Percentiles rank a stretch among this genome's conserved stretches.
Evolutionary conservation across 1,139 yeast species (phyloP).

Genomic region (Kodamaea fungicola): DNA sequence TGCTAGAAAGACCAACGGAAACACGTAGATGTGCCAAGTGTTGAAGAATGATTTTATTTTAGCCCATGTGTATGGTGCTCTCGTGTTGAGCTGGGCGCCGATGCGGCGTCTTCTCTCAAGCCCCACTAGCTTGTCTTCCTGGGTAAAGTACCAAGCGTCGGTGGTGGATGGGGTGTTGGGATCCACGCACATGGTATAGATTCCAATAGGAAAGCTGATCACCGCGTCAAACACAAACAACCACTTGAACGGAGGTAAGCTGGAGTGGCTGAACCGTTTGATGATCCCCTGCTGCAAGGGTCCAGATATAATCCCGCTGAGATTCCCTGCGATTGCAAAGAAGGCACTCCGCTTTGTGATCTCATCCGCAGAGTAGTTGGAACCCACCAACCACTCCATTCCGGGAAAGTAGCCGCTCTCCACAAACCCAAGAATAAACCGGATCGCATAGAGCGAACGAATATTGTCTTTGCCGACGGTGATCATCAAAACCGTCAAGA

Average conservation of each 20-base stretch:
- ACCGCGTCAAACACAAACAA: conserved; percentile 38
- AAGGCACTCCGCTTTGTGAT: conserved; percentile 48
- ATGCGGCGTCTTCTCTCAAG: conserved; percentile 40
- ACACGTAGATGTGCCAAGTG: conserved; percentile 49
- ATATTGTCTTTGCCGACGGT: conserved; percentile 34
- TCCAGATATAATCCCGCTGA: conserved; percentile 42
- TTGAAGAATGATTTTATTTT: conserved; percentile 40
- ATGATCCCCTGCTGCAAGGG: conserved; percentile 36
- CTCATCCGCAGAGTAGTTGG: conserved; percentile 25
- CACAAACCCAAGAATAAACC: conserved; percentile 56
- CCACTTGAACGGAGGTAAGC: conserved; percentile 34
- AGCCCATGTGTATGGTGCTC: conserved; percentile 39
- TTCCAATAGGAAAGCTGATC: conserved; percentile 33
- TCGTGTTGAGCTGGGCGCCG: conserved; percentile 44
- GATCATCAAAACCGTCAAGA: conserved; percentile 50
- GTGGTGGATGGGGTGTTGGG: conserved; percentile 41
- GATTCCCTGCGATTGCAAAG: conserved; percentile 44
- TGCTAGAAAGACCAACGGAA: conserved; percentile 47
- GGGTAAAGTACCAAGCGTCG: conserved; percentile 34
- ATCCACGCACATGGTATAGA: conserved; percentile 34
- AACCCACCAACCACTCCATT: conserved; percentile 22
- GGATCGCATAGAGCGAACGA: conserved; percentile 48
- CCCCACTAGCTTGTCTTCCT: conserved; percentile 33
- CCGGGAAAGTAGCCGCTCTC: conserved; percentile 64
- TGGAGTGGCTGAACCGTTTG: conserved; percentile 24